Evolutionary conservation across 177 flowering plant genomes (phyloP).

Genomic region (Telopea speciosissima): DNA sequence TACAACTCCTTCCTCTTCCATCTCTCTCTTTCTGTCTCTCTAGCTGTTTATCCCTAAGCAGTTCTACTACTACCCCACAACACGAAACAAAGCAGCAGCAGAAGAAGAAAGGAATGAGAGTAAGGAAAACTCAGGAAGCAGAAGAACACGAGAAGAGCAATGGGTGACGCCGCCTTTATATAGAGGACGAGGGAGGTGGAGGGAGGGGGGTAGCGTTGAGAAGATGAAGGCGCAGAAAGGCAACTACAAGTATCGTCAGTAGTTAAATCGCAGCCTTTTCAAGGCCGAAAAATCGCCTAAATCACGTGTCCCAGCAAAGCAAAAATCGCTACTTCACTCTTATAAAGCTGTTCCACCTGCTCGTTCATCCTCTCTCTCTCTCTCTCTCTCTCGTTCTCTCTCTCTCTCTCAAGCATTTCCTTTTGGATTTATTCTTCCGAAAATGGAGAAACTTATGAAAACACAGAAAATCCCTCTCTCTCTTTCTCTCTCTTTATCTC

Average conservation of each 20-base stretch:
- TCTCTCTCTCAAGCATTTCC: not conserved
- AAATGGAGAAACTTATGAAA: too few relatives aligned
- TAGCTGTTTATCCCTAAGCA: too few relatives aligned
- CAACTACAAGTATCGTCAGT: constrained; percentile 6
- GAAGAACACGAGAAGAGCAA: too few relatives aligned
- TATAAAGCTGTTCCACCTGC: constrained; percentile 7
- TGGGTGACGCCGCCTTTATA: not conserved
- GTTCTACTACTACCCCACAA: too few relatives aligned
- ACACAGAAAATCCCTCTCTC: not conserved
- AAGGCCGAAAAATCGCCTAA: constrained; percentile 7
- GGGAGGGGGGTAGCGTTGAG: not conserved
- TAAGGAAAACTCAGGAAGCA: not conserved
- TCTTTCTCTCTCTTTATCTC: not conserved
- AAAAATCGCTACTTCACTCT: not conserved
- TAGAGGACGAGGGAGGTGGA: not conserved
- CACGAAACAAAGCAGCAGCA: not conserved
- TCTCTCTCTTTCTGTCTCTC: constrained; percentile 7
- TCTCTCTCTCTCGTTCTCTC: not conserved
- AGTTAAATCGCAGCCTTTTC: constrained; percentile 5
- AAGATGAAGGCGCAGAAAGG: not conserved
- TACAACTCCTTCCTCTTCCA: constrained; percentile 12
- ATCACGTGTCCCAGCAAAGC: constrained; percentile 34
- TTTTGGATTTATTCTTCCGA: too few relatives aligned
- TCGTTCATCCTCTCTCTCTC: too few relatives aligned
- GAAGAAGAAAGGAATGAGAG: not conserved